A percentile compares a stretch with the other conserved stretches of the same genome.
Conservation (phyloP, 441 rosid genomes). For the Adansonia gregorii region DNA sequence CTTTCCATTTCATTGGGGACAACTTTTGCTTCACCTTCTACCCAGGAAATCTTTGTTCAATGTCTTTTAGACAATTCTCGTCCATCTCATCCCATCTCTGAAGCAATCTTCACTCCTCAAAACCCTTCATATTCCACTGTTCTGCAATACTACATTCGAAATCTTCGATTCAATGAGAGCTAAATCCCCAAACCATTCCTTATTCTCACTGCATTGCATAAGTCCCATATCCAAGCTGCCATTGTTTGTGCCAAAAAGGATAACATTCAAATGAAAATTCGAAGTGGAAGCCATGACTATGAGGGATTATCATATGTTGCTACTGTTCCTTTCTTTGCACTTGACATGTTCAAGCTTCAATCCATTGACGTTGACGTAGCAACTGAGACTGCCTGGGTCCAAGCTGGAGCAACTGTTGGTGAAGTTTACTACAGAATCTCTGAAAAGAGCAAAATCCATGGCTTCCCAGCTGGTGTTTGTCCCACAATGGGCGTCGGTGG, state of each 20-base stretch:
- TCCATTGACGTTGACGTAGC: conserved; percentile 36
- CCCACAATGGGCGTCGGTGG: conserved; percentile 54
- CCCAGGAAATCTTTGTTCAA: conserved; percentile 30
- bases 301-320: conserved; percentile 55
- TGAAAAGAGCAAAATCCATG: conserved; percentile 34
- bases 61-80: conserved; percentile 39
- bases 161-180: conserved; percentile 39
- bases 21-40: neutral
- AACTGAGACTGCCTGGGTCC: conserved; percentile 42
- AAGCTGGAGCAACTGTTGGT: conserved; percentile 49
- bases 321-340: conserved; percentile 42
- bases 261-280: conserved; percentile 40
- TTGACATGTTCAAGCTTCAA: conserved; percentile 48
- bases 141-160: conserved; percentile 43
- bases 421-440: conserved; percentile 45
- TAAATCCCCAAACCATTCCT: conserved; percentile 44
- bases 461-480: conserved; percentile 51
- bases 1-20: neutral
- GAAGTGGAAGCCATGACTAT: conserved; percentile 60
- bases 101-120: conserved; percentile 35
- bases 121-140: conserved; percentile 41
- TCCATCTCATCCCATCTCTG: conserved; percentile 41
- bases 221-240: conserved; percentile 47
- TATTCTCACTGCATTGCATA: conserved; percentile 39
- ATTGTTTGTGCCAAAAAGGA: conserved; percentile 41